Base-by-base conservation (phyloP, 306 rosid genomes). In the Gastrolobium bilobum region DNA sequence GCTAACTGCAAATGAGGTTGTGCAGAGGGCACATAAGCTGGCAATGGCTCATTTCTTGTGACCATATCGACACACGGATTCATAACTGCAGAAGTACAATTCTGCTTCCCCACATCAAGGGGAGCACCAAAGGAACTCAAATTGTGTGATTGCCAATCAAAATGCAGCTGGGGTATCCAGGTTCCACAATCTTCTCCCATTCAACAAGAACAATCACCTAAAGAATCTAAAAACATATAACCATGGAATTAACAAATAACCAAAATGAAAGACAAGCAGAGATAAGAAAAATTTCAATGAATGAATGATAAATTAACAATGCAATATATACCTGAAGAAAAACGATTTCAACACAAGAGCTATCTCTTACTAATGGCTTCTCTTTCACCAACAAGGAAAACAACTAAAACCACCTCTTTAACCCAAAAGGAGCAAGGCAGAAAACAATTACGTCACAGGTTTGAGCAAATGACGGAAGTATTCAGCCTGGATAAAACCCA, bases 381-480 rank as follows among this genome's bases (percentile, higher is more conserved):
- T 84, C 86, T 85, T 84, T 79, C 84, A 81, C 89, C 89, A 86
- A 89, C 80, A 86, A 88, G 78, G 71, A 85, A 91, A 93, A 84
- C 53, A 88, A 87, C 84, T 68, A 91, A 82, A 82, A 67, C 86
- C 84, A 84, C 97, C 90, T 54, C 85, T 83, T 93, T 88, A 90
- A 81, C 71, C 86, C 68, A 84, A 88, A 87, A 78, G 77, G 64
- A 48, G 72, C 79, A 58, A 71, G 42, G 61, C 15, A 42, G 35
- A 85, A 47, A 77, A 80, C 72, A 7, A 84, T 79, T 96, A 96
- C 99, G 99, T 96, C 7, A 96, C 99, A 82, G 99, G 99, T 79
- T 96, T 96, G 78, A 96, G 90, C 87, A 96, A 82, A 30, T 96
- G 99, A 82, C 99, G 98, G 15, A 96, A 96, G 60, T 96, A 96